Evolutionary conservation across 2,329 filamentous ascomycete genomes (phyloP), one percentile per base, ranked within the genome.

Genomic region (Cladophialophora carrionii): DNA sequence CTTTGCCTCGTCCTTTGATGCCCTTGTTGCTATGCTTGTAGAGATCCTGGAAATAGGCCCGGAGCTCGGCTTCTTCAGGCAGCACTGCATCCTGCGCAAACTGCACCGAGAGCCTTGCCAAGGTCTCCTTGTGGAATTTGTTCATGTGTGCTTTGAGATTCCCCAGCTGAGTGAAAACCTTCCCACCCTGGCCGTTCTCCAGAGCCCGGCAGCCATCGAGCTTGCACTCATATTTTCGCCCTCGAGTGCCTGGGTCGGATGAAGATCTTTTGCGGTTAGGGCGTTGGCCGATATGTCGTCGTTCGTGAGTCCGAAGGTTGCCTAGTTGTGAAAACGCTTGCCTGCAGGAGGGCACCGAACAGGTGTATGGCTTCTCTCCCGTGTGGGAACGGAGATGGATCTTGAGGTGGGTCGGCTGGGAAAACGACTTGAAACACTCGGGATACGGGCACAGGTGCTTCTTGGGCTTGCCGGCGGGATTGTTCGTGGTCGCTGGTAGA

Each of bases 1-100:
- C 90, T 75, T 94, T 95, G 51, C 95, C 95, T 53, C 95, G 88
- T 10, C 95, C 95, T 78, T 97, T 98, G 82, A 98, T 97, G 1
- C 95, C 95, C 78, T 96, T 96, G 84, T 98, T 98, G 79, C 90
- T 93, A 79, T 98, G 96, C 82, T 96, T 96, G 84, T 96, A 97
- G n/a, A 96, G 83, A 0, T 84, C 84, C 3, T 88, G 85, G 74
- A 98, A 95, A 79, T 96, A 96, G 71, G 90, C 86, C 81, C 90
- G 92, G 57, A 97, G 82, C 65, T 92, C 88, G 67, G 86, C 88
- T 72, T 97, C 91, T 10, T 81, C 81, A n/a, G 93, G 86, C 4
- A 82, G 79, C 43, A 89, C 85, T n/a, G 82, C 62, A 29, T 64
- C 66, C 6, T 62, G 54, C 17, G 88, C 85, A 74, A 96, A 95